Conservation (phyloP, 75 land plant species). For the Cupressus sempervirens region DNA sequence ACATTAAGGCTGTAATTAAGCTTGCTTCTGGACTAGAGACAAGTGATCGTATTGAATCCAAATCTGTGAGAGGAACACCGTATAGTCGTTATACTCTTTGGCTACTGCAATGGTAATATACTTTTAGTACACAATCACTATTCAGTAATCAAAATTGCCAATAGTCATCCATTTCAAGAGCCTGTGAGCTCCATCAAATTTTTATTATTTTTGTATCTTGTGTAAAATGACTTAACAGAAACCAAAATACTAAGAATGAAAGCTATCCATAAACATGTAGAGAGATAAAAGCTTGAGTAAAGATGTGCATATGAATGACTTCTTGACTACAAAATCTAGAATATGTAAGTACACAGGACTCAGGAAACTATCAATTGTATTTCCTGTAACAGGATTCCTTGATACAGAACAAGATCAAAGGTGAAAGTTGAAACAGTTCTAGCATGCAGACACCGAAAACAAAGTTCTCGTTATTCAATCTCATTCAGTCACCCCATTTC, state of each 20-base stretch:
- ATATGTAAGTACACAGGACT: neutral
- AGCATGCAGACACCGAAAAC: neutral
- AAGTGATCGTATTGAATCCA: slow-evolving; percentile 80
- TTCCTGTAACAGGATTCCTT: neutral
- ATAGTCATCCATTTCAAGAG: neutral
- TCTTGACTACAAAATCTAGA: neutral
- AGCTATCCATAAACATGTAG: neutral
- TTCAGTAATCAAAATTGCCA: neutral
- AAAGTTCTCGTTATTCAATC: neutral
- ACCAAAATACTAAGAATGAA: neutral
- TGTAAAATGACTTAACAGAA: neutral
- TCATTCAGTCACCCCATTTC: neutral
- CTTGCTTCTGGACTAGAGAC: slow-evolving; percentile 84
- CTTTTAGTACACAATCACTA: slow-evolving; percentile 77
- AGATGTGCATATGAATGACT: neutral
- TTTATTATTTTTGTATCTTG: neutral
- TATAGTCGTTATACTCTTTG: slow-evolving; percentile 77
- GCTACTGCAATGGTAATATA: slow-evolving; percentile 89
- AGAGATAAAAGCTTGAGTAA: neutral
- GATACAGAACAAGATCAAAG: neutral
- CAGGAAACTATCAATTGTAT: neutral
- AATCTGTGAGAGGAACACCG: slow-evolving; percentile 96
- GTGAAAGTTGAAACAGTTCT: neutral
- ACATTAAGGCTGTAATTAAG: slow-evolving; percentile 93
- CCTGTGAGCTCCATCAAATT: neutral